Evolutionary conservation across 2,329 filamentous ascomycete genomes (phyloP), one percentile per base, ranked within the genome.

Genomic region (Clonostachys chloroleuca): DNA sequence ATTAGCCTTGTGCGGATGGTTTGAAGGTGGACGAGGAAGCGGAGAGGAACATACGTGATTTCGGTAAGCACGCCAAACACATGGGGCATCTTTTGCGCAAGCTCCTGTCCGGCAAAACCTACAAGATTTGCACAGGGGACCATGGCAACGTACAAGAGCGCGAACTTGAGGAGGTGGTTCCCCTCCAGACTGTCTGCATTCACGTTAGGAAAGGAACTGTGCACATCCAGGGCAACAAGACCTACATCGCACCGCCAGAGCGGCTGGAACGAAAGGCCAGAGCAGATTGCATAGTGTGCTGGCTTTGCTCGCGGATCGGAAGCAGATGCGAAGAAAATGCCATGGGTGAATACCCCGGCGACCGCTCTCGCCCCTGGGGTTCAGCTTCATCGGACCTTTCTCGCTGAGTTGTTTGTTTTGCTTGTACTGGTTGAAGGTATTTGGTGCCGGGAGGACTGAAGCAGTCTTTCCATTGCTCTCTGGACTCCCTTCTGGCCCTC

Each of bases 11-110:
- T 44, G 13, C 12, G 30, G 20, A 16, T 73, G 49, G 9, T 30
- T 30, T 30, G 24, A 30, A 9, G 24, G 24, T 30, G 10, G 24
- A 6, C 8, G 67, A 58, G 18, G 65, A 65, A 36, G 14, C 13
- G 12, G 18, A 14, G 10, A 24, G 12, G 35, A 49, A 60, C 69
- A 51, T 59, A 75, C 55, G 78, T 81, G 2, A 78, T 82, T 58
- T 84, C 80, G 14, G 74, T 61, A 51, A 88, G 62, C 12, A 87
- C 75, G 24, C 83, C 84, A 43, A 84, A 65, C 9, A 89, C 86
- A 57, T 88, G 88, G 34, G 86, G 87, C 48, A 92, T 66, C 66
- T 92, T 92, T 50, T 84, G 78, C 1, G 86, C 81, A 81, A 92
- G 66, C 87, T 92, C 63, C 83, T 92, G 68, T 5, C 65, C 76